These are phyloP conservation scores for Rosa hybrid DNA, from an alignment of 331 rosid genomes.

Conservation along the genomic window DNA sequence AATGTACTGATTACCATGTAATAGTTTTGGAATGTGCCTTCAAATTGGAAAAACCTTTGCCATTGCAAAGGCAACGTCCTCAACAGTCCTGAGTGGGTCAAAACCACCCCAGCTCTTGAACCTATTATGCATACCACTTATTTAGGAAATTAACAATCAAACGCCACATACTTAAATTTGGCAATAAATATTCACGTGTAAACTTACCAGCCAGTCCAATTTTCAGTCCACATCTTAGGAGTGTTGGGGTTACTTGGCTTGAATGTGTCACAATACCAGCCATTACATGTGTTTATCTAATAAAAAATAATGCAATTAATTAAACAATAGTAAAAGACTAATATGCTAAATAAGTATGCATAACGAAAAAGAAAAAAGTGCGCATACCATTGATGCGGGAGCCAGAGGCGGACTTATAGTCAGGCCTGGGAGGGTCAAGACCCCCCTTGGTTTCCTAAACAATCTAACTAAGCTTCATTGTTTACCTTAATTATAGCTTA, in stretches of 20 bases:
- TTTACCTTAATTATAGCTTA: too few species aligned
- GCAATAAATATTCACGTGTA: background rate
- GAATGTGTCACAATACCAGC: conserved; percentile 28
- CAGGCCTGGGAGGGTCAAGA: too few species aligned
- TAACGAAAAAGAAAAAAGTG: background rate
- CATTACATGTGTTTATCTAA: conserved; percentile 36
- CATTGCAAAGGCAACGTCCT: conserved; percentile 43
- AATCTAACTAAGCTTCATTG: too few species aligned
- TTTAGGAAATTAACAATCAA: background rate
- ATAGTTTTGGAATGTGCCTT: conserved; percentile 43
- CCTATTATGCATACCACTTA: conserved; percentile 20
- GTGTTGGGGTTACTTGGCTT: conserved; percentile 14
- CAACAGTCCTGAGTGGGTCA: conserved; percentile 40
- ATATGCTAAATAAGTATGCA: background rate
- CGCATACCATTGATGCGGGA: conserved; percentile 32
- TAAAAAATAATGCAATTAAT: background rate
- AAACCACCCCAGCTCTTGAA: conserved; percentile 34
- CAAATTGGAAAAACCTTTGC: conserved; percentile 35
- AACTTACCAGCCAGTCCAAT: conserved; percentile 46
- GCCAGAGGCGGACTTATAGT: too few species aligned
- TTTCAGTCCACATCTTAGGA: conserved; percentile 49
- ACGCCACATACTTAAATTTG: background rate
- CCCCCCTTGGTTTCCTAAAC: too few species aligned
- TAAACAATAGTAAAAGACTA: too few species aligned
- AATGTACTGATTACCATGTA: conserved; percentile 29